A percentile compares a stretch with the other conserved stretches of the same genome.
These are phyloP conservation scores for Pichia exigua DNA, from an alignment of 805 yeast species.

Conservation along the genomic window DNA sequence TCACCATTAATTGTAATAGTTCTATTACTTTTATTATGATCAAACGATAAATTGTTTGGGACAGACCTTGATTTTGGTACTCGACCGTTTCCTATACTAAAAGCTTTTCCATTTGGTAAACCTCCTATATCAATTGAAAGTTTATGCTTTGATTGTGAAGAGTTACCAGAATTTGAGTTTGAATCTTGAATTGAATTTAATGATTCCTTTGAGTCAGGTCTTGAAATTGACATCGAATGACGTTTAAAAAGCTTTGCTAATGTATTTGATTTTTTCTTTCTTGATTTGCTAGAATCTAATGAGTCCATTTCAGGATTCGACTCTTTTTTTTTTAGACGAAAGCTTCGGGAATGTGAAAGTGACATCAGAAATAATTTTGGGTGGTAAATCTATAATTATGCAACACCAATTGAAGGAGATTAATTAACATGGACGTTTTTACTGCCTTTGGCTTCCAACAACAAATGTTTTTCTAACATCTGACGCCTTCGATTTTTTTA, in stretches of 20 bases:
- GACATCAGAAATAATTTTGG: background rate
- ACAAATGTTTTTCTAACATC: background rate
- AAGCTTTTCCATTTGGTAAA: background rate
- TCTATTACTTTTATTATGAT: background rate
- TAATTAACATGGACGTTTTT: background rate
- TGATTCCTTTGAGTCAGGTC: background rate
- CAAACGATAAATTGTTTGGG: conserved; percentile 4
- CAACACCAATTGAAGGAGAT: background rate
- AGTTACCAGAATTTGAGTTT: background rate
- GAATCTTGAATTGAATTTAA: background rate
- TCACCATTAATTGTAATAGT: conserved; percentile 1
- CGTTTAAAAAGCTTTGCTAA: conserved; percentile 5
- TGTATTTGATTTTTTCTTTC: conserved; percentile 1
- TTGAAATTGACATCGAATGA: background rate
- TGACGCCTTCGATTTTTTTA: background rate
- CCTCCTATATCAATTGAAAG: background rate
- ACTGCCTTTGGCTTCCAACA: background rate
- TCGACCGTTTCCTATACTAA: background rate
- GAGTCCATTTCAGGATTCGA: background rate
- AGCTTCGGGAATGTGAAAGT: background rate
- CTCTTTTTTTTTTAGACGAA: conserved; percentile 6
- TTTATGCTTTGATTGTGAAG: conserved; percentile 1
- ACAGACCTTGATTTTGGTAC: conserved; percentile 8
- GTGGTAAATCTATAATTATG: background rate
- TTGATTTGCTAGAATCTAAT: background rate